Percentiles rank a stretch among this genome's conserved stretches.
Conservation (phyloP, 306 rosid genomes). For the Cucurbita pepo region DNA sequence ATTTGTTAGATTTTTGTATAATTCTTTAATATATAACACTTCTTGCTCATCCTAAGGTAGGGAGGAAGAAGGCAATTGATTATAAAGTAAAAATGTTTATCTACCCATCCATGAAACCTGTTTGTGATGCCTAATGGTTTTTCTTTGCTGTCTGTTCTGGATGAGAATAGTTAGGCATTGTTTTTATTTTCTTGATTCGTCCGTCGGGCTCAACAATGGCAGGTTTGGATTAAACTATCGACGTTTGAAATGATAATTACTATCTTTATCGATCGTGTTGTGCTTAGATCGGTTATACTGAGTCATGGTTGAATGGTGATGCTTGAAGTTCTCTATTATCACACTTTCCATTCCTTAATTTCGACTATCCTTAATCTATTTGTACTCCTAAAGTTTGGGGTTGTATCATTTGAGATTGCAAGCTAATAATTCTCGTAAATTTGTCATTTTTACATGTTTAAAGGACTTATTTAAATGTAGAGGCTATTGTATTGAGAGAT, state of each 20-base stretch:
- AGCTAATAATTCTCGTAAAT: no score
- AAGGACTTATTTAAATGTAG: no score
- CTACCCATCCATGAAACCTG: not conserved
- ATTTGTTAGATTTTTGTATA: constrained; percentile 31
- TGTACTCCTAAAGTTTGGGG: no score
- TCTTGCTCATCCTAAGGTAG: constrained; percentile 10
- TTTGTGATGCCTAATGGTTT: not conserved
- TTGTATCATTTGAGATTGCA: no score
- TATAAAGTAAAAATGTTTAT: not conserved
- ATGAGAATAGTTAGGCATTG: not conserved
- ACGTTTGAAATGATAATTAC: no score
- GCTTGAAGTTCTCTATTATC: not conserved
- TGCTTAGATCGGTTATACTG: not conserved
- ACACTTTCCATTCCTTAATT: not conserved
- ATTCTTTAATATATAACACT: constrained; percentile 33
- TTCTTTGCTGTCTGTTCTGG: not conserved
- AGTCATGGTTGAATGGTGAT: not conserved
- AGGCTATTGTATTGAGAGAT: no score
- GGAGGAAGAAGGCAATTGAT: constrained; percentile 18
- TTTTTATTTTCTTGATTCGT: not conserved
- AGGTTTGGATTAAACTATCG: not conserved
- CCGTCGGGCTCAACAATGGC: not conserved
- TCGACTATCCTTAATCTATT: no score
- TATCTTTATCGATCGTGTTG: no score
- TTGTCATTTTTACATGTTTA: no score